Percentiles rank a stretch among this genome's conserved stretches.
phyloP scores from a whole-genome alignment of 768 basidiomycete genomes.

The Clavaria fumosa region DNA sequence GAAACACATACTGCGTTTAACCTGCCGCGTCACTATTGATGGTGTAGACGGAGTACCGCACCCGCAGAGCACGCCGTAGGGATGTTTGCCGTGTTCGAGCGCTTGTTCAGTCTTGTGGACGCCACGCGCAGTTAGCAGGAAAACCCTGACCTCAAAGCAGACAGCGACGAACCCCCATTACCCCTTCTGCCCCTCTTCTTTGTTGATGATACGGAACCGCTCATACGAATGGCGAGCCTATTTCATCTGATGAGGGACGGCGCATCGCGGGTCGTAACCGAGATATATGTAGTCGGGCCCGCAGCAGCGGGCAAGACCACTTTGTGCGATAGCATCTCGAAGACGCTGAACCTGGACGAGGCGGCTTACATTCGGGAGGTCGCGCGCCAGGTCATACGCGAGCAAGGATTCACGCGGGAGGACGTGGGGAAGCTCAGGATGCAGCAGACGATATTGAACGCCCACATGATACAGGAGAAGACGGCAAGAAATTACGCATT shows the following conservation, averaged over 20 bases:
- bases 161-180: no score
- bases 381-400: conserved; percentile 40
- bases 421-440: conserved; percentile 37
- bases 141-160: no score
- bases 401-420: conserved; percentile 35
- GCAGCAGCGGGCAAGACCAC: conserved; percentile 63
- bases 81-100: no score
- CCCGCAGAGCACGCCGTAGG: no score
- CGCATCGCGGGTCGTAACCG: conserved; percentile 8
- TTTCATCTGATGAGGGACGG: neutral
- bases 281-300: conserved; percentile 35
- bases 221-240: no score
- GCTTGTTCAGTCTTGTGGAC: no score
- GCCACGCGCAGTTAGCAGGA: neutral
- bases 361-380: conserved; percentile 41
- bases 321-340: conserved; percentile 36
- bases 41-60: no score
- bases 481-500: conserved; percentile 11
- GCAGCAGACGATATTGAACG: conserved; percentile 47
- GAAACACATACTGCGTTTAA: no score
- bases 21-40: no score
- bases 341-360: conserved; percentile 23
- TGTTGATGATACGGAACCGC: neutral
- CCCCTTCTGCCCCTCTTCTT: no score
- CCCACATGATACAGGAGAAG: conserved; percentile 34